Evolutionary conservation across 495 filamentous ascomycete genomes (phyloP).

Genomic region (Tirmania nivea): DNA sequence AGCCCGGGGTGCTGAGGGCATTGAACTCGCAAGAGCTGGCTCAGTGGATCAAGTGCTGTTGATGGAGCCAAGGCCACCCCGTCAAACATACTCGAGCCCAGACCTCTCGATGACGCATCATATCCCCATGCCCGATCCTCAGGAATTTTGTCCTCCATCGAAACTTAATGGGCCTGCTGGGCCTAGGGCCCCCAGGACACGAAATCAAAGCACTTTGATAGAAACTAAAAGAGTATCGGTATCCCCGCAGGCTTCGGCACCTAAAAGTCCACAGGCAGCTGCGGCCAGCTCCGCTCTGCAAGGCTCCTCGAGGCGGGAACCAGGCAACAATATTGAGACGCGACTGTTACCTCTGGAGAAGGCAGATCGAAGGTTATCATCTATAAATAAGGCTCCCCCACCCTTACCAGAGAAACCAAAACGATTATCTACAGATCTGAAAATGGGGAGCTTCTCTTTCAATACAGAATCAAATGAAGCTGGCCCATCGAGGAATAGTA

Average conservation of each 20-base stretch:
- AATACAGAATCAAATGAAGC: too few relatives aligned
- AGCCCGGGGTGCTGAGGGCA: slow-evolving; percentile 18
- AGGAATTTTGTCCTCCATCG: neutral
- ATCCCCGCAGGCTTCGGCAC: neutral
- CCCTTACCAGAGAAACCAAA: neutral
- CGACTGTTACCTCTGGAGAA: too few relatives aligned
- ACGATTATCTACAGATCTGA: neutral
- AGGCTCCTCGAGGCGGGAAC: too few relatives aligned
- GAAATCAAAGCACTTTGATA: neutral
- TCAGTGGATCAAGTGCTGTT: neutral
- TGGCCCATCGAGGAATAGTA: too few relatives aligned
- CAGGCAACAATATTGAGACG: too few relatives aligned
- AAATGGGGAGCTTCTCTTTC: too few relatives aligned
- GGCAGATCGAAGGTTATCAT: too few relatives aligned
- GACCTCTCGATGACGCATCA: neutral
- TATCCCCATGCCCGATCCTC: neutral
- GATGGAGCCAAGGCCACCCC: neutral
- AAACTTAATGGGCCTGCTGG: neutral
- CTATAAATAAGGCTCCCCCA: neutral
- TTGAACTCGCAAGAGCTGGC: neutral
- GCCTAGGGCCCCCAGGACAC: neutral
- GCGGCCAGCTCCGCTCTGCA: too few relatives aligned
- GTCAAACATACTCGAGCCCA: neutral
- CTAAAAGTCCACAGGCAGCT: neutral
- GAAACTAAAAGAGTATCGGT: neutral